Evolutionary conservation across 257 asterid genomes (phyloP), one percentile per base, ranked within the genome.

Genomic region (Lavandula angustifolia): DNA sequence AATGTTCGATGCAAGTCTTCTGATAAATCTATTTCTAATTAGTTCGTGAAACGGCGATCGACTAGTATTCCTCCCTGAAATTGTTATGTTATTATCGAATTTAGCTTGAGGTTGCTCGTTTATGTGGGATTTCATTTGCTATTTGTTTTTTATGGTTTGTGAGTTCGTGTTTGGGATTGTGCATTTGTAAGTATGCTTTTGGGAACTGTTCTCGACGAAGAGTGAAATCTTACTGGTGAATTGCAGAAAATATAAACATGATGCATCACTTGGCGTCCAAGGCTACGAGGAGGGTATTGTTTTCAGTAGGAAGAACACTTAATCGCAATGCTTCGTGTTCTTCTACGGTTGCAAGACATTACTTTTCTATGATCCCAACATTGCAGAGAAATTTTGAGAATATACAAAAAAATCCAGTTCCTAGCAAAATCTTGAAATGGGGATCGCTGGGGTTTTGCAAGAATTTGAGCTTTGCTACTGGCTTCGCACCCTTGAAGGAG

Each of bases 381-480:
- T 60, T 64, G 58, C 79, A 34, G 65, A 77, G 61, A 29, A 67
- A 60, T 70, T 43, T 68, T 33, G 81, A 58, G 66, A 80, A 62
- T 35, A 57, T 67, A 32, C 80, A 55, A 13, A 81, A 55, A 59
- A 12, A 67, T 60, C 72, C 62, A 13, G 58, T 81, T 74, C 79
- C 81, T 43, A 40, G 68, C 40, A 74, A 78, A 58, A 76, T 77
- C 67, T 42, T 73, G 79, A 83, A 77, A 63, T 61, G 76, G 81
- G 72, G 80, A 56, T 77, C 82, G 0, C 71, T 62, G 43, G 88
- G 91, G 50, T 82, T 65, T 41, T 70, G 73, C 71, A 79, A 89
- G 79, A 81, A 79, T 7, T 63, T 84, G 62, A 89, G 85, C 49
- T 92, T 89, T 72, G 95, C 97, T 11, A 57, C 81, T 2, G 97